Evolutionary conservation across 495 filamentous ascomycete species (phyloP).

Genomic region (Talaromyces trachyspermus): DNA sequence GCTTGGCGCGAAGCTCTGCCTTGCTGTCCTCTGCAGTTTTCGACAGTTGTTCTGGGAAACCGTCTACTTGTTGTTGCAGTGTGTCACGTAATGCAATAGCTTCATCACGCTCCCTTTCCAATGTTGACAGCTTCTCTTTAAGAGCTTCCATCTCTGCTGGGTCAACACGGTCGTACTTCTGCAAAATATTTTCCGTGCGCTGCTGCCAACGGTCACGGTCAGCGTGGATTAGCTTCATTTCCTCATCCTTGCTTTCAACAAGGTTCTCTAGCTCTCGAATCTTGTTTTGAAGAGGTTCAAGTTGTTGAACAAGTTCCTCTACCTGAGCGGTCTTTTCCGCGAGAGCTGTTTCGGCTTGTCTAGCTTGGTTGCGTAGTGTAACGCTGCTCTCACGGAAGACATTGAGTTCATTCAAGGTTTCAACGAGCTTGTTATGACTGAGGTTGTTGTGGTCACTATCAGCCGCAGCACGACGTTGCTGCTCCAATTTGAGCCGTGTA

Average conservation of each 20-base stretch:
- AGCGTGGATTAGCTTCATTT: constrained; percentile 75
- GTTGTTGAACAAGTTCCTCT: constrained; percentile 62
- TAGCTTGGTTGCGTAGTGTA: constrained; percentile 76
- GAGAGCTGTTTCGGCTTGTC: constrained; percentile 67
- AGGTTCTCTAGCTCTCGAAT: constrained; percentile 75
- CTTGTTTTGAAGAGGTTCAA: constrained; percentile 73
- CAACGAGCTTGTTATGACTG: constrained; percentile 80
- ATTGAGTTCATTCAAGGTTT: constrained; percentile 90
- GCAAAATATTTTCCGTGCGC: constrained; percentile 85
- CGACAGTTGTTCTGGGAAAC: constrained; percentile 42
- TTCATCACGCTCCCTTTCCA: constrained; percentile 67
- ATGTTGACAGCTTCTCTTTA: constrained; percentile 56
- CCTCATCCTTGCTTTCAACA: constrained; percentile 69
- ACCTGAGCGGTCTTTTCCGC: constrained; percentile 66
- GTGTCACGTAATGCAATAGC: constrained; percentile 49
- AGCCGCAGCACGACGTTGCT: constrained; percentile 72
- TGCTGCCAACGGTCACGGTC: constrained; percentile 90
- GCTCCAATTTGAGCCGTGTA: constrained; percentile 72
- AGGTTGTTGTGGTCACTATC: constrained; percentile 62
- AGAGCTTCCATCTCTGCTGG: constrained; percentile 83
- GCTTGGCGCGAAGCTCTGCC: constrained; percentile 40
- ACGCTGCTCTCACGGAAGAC: constrained; percentile 88
- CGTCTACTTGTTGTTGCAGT: constrained; percentile 45
- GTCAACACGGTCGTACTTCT: constrained; percentile 92
- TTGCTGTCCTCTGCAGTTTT: constrained; percentile 42